Percentiles rank a stretch among this genome's conserved stretches.
These are phyloP conservation scores for Colletotrichum sp. DNA, from an alignment of 2,329 filamentous ascomycete species.

Conservation along the genomic window DNA sequence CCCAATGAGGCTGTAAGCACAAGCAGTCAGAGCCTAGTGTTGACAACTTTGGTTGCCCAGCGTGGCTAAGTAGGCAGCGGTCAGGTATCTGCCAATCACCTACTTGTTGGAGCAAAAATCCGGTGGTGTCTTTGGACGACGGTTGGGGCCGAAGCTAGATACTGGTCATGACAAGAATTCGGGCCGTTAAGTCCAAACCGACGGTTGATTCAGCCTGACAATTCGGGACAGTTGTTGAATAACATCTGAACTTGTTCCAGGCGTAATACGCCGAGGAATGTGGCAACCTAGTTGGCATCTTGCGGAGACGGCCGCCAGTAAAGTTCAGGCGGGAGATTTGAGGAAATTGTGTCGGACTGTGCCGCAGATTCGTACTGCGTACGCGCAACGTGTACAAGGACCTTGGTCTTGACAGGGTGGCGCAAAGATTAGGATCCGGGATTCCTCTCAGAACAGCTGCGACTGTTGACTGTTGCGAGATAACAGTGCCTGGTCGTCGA, in stretches of 20 bases:
- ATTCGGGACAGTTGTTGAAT: neutral
- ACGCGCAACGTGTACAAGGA: neutral
- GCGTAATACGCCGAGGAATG: neutral
- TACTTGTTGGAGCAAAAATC: neutral
- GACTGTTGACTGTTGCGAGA: neutral
- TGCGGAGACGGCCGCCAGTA: neutral
- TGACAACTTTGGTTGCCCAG: neutral
- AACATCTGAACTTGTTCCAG: neutral
- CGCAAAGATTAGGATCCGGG: neutral
- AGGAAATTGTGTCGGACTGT: neutral
- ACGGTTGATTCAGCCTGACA: neutral
- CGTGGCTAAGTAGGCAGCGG: neutral
- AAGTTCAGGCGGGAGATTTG: neutral
- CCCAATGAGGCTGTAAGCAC: neutral
- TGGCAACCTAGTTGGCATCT: neutral
- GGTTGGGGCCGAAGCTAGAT: neutral
- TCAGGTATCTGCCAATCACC: neutral
- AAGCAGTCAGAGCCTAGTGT: neutral
- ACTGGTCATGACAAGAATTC: neutral
- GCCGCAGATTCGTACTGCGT: neutral
- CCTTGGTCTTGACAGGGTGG: neutral
- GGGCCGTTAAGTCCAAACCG: neutral
- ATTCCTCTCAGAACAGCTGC: neutral
- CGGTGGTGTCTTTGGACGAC: neutral
- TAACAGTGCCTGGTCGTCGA: neutral